Percentiles rank a stretch among this genome's conserved stretches.
Conservation (phyloP, 331 rosid genomes). For the Malus hybrid region DNA sequence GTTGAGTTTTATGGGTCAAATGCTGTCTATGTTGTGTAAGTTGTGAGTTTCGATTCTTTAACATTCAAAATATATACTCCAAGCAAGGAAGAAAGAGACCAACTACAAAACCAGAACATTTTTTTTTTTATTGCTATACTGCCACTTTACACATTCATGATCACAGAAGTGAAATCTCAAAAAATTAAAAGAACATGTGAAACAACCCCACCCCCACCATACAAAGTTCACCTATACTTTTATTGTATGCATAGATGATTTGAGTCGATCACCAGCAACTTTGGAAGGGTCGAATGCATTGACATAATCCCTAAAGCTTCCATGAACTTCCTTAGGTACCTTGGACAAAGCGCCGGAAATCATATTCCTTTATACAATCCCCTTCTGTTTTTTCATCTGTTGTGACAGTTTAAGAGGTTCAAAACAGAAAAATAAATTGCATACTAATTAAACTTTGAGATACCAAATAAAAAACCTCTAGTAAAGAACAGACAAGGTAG, state of each 20-base stretch:
- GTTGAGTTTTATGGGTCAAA: background rate
- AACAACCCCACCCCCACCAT: background rate
- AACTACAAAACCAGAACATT: background rate
- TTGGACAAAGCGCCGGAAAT: no score
- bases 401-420: no score
- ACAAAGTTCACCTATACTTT: no score
- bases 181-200: background rate
- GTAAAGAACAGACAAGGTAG: no score
- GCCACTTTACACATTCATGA: background rate
- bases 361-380: no score
- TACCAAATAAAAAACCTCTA: no score
- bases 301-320: no score
- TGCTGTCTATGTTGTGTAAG: background rate
- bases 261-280: slow-evolving; percentile 25
- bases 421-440: no score
- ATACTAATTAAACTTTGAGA: no score
- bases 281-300: no score
- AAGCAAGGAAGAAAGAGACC: background rate
- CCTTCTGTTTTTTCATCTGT: no score
- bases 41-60: background rate
- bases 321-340: no score
- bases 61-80: background rate
- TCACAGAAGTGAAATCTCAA: background rate
- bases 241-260: background rate
- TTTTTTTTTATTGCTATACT: background rate